Conservation (phyloP, 345 rosid genomes). For the Hibiscus trionum region DNA sequence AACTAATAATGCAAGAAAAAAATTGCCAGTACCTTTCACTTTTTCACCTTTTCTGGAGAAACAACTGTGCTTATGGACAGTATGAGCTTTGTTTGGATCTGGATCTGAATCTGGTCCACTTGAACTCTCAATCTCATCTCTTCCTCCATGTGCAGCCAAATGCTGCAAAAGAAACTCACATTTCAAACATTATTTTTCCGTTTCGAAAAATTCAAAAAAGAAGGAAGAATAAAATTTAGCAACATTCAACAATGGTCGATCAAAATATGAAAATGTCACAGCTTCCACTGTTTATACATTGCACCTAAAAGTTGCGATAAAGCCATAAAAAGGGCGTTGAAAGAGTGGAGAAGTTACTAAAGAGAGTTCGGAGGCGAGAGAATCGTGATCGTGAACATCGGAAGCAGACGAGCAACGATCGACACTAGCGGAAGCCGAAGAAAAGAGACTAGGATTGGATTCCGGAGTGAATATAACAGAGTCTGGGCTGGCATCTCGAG, state of each 20-base stretch:
- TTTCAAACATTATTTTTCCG: not conserved
- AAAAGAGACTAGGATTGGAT: slow-evolving; percentile 67
- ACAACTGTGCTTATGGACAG: slow-evolving; percentile 41
- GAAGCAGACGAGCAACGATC: slow-evolving; percentile 85
- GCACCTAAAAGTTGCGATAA: not conserved
- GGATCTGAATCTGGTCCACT: slow-evolving; percentile 75
- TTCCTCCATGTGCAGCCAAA: slow-evolving; percentile 50
- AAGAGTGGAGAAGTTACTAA: slow-evolving; percentile 31
- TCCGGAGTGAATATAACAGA: slow-evolving; percentile 72
- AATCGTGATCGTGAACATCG: slow-evolving; percentile 63
- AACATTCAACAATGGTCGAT: not conserved
- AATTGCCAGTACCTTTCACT: slow-evolving; percentile 45
- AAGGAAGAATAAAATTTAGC: not conserved
- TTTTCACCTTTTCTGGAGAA: slow-evolving; percentile 44
- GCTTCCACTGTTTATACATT: not conserved
- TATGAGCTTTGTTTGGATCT: slow-evolving; percentile 57
- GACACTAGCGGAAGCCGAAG: slow-evolving; percentile 83
- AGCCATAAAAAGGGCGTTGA: not conserved
- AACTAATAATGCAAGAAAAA: slow-evolving; percentile 5
- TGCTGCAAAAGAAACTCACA: slow-evolving; percentile 29
- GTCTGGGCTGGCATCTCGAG: slow-evolving; percentile 76
- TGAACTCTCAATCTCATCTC: slow-evolving; percentile 38
- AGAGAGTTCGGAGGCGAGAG: slow-evolving; percentile 58
- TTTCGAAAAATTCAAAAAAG: not conserved
- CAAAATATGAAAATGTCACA: not conserved